Percentiles rank a stretch among this genome's conserved stretches.
Evolutionary conservation across 768 basidiomycete genomes (phyloP).

Genomic region (Bullera alba): DNA sequence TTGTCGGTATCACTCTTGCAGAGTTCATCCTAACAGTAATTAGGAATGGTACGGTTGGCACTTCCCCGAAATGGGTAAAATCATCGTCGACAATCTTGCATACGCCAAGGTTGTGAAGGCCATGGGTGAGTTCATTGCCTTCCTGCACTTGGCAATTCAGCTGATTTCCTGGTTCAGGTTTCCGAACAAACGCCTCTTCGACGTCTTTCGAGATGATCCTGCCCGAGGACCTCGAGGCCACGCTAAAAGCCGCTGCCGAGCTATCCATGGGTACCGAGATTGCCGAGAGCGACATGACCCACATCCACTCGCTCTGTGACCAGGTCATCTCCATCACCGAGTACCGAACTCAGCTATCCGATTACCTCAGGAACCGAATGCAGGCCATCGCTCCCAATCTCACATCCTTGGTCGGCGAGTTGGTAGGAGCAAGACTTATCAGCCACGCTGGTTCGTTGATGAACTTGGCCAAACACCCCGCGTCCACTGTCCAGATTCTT

Average conservation of each 20-base stretch:
- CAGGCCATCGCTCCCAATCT: constrained; percentile 95
- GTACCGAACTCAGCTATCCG: constrained; percentile 89
- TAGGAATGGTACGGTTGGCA: constrained; percentile 99
- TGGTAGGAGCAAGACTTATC: constrained; percentile 68
- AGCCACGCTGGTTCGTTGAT: constrained; percentile 52
- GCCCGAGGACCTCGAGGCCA: constrained; percentile 92
- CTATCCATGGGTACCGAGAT: constrained; percentile 99
- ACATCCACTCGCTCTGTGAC: constrained; percentile 94
- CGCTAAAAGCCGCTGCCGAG: constrained; percentile 90
- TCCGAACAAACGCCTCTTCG: constrained; percentile 83
- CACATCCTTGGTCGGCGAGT: constrained; percentile 72
- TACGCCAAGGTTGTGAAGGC: constrained; percentile 87
- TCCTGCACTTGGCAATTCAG: neutral
- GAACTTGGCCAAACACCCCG: constrained; percentile 51
- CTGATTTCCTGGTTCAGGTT: constrained; percentile 57
- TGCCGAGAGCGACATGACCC: constrained; percentile 89
- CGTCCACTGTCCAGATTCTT: constrained; percentile 51
- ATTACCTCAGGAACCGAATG: constrained; percentile 98
- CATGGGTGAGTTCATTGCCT: constrained; percentile 67
- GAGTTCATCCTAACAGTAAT: constrained; percentile 4
- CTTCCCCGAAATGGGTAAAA: constrained; percentile 99
- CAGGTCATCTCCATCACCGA: constrained; percentile 94
- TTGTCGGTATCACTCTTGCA: neutral
- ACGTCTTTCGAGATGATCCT: constrained; percentile 84
- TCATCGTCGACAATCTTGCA: constrained; percentile 91